Evolutionary conservation across 345 rosid species (phyloP), one percentile per base, ranked within the genome.

Genomic region (Camelina neglecta): DNA sequence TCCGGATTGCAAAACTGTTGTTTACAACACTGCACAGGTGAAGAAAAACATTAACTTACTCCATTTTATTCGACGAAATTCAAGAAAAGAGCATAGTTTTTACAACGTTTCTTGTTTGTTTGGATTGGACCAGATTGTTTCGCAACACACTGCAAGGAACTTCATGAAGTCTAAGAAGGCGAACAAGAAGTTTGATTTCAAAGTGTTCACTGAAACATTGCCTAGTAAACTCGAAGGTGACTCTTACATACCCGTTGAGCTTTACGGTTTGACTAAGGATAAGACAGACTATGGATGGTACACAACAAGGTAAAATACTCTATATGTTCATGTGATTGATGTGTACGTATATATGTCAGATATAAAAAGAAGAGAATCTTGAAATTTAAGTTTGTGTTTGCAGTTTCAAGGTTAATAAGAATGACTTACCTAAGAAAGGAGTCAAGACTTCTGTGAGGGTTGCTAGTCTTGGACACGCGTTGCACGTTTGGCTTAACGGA

Each of bases 391-490:
- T 39, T 58, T 49, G 8, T 5, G 24, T 11, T 77, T 80, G 62
- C 81, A 93, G 97, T 50, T 67, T 93, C 44, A 57, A 76, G 39
- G 35, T 93, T 81, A 26, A 50, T n/a, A n/a, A 74, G 16, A 69
- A 75, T 6, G 86, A 91, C 58, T 65, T 91, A 57, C 85, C 91
- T 20, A 66, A 76, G 55, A 81, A 83, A 50, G 82, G 73, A 12
- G 76, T 55, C 50, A 47, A 38, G 45, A 91, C 97, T 3, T 67
- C 76, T 71, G 31, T 93, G 61, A 57, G 91, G 13, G 60, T 93
- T 68, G 90, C 94, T 42, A 91, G 97, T 86, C 90, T 91, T 57
- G 98, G 96, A 49, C 98, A 93, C 26, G 90, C 90, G n/a, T 51
- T 93, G 79, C 81, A 80, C 51, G 93, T 76, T 36, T 91, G 88